phyloP scores from a whole-genome alignment of 2,329 filamentous ascomycete genomes.

The Claviceps pusilla region DNA sequence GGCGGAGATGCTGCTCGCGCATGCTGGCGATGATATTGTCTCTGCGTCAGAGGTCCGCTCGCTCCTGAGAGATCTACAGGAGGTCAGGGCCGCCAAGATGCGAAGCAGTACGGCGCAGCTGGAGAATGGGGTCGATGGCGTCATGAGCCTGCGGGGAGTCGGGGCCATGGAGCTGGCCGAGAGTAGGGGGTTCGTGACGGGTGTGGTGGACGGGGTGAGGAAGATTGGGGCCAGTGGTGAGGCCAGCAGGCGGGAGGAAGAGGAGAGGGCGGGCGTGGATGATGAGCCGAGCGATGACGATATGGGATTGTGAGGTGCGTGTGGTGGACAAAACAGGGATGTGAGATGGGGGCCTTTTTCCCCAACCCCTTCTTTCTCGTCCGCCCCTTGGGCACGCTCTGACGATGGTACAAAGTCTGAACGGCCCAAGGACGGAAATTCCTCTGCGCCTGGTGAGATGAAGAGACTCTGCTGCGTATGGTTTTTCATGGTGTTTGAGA shows the following conservation, averaged over 20 bases:
- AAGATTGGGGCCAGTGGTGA: slow-evolving; percentile 73
- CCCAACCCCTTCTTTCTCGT: neutral
- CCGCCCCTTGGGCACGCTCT: neutral
- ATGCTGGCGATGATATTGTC: slow-evolving; percentile 67
- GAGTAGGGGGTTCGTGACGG: slow-evolving; percentile 65
- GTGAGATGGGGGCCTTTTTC: neutral
- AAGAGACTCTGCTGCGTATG: no score
- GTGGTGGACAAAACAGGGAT: neutral
- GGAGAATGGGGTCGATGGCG: slow-evolving; percentile 56
- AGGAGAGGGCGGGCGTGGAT: slow-evolving; percentile 51
- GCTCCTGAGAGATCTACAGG: slow-evolving; percentile 65
- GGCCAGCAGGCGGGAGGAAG: slow-evolving; percentile 58
- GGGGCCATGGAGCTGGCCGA: slow-evolving; percentile 90
- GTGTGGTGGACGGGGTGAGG: slow-evolving; percentile 75
- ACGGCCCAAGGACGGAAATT: neutral
- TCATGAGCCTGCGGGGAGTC: slow-evolving; percentile 55
- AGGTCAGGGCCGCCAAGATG: slow-evolving; percentile 83
- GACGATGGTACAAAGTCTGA: neutral
- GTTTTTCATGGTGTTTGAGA: no score
- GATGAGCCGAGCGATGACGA: slow-evolving; percentile 44
- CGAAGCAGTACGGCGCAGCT: slow-evolving; percentile 57
- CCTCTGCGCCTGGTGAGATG: no score
- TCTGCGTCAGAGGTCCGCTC: slow-evolving; percentile 60
- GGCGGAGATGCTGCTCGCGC: slow-evolving; percentile 71
- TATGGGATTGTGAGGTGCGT: slow-evolving; percentile 25